Evolutionary conservation across 192 early-diverging fungal species (phyloP).

Genomic region (Chytriomyces hyalinus): DNA sequence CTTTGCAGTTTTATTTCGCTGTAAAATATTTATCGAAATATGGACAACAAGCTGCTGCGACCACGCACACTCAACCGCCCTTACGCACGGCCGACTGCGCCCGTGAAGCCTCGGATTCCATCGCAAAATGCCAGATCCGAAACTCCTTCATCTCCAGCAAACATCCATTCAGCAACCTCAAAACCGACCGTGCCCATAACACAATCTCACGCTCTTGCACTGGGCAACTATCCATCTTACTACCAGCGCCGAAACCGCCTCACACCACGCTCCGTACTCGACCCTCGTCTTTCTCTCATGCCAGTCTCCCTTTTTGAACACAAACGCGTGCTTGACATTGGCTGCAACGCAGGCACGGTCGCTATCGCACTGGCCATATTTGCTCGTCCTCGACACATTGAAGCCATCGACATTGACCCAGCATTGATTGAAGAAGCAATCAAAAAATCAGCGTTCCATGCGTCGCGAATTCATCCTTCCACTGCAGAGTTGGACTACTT

Average conservation of each 20-base stretch:
- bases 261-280: conserved; percentile 27
- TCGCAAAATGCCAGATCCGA: too few species aligned
- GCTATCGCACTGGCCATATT: conserved; percentile 58
- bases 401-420: conserved; percentile 79
- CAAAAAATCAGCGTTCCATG: conserved; percentile 33
- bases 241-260: conserved; percentile 53
- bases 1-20: too few species aligned
- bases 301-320: conserved; percentile 53
- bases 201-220: conserved; percentile 15
- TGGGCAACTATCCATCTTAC: conserved; percentile 68
- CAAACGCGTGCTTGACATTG: conserved; percentile 75
- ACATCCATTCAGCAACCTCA: too few species aligned
- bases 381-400: conserved; percentile 56
- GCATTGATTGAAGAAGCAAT: conserved; percentile 66
- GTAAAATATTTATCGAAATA: too few species aligned
- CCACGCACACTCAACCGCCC: too few species aligned
- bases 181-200: too few species aligned
- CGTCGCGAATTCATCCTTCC: neutral
- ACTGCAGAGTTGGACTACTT: conserved; percentile 53
- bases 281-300: conserved; percentile 66
- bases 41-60: too few species aligned
- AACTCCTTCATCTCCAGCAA: too few species aligned
- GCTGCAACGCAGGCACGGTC: conserved; percentile 76
- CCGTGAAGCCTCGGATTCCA: too few species aligned
- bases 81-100: too few species aligned